Evolutionary conservation across 2,329 filamentous ascomycete genomes (phyloP), one percentile per base, ranked within the genome.

Genomic region (Exophiala oligosperma): DNA sequence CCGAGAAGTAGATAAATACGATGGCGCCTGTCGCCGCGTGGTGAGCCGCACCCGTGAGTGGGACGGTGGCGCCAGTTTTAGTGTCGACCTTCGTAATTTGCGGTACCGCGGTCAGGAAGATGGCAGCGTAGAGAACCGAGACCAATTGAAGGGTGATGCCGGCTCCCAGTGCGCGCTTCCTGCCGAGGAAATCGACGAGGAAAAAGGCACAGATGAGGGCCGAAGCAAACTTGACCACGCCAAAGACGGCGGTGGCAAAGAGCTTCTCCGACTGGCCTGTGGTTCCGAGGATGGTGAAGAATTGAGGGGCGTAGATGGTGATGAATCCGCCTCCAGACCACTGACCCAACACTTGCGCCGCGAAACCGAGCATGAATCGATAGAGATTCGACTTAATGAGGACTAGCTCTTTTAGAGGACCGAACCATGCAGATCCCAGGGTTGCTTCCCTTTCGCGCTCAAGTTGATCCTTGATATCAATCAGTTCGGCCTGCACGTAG

Each of bases 141-240:
- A 82, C 17, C 1, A 76, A 67, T 57, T 82, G 79, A 6, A 78
- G 70, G 40, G 64, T 70, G 41, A 82, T 80, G 6, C 80, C 80
- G n/a, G 74, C 72, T 41, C 74, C 71, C 4, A 83, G 72, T 0
- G 79, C 72, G 12, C 79, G 72, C 73, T 91, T 92, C 58, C 90
- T 85, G 3, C 90, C 90, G 63, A 92, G 86, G 54, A 88, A 85
- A 66, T 92, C 90, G 63, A 92, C 88, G 6, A 92, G 81, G 80
- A 92, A 91, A 52, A 92, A 79, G 0, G 89, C 89, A 70, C 89
- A 92, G 38, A 84, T 64, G 29, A 92, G 69, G 12, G 87, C 84
- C 0, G 86, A 81, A 4, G 83, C 70, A 54, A 92, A 82, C 69
- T 92, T 92, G 66, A 91, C 79, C 52, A 91, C 82, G 44, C 89